phyloP scores from a whole-genome alignment of 208 protist genomes.

The Vickermania ingenoplastis region DNA sequence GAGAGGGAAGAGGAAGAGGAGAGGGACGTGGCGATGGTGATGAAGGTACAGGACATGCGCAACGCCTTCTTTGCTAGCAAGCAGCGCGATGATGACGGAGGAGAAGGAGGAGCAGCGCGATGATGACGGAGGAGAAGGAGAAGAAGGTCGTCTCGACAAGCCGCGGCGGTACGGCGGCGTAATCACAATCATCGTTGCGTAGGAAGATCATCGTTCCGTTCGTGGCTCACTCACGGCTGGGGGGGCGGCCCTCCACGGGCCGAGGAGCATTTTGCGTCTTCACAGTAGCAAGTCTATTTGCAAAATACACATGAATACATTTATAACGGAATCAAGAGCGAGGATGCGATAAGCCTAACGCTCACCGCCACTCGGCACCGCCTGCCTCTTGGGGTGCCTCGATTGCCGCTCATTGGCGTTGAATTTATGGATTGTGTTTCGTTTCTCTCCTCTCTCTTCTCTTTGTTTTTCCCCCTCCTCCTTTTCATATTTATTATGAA shows the following conservation, averaged over 20 bases:
- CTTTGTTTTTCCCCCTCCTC: no score
- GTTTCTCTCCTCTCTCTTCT: not conserved
- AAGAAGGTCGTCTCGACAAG: no score
- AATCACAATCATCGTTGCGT: no score
- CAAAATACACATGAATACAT: no score
- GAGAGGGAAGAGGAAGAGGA: slow-evolving; percentile 2
- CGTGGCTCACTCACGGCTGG: no score
- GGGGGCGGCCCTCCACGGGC: no score
- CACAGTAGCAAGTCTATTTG: no score
- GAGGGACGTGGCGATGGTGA: not conserved
- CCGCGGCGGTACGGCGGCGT: no score
- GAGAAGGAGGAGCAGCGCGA: not conserved
- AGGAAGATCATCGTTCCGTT: no score
- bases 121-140: not conserved
- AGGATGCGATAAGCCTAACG: not conserved
- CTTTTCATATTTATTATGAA: not conserved
- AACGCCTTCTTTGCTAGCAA: not conserved
- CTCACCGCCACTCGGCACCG: not conserved
- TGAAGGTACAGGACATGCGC: not conserved
- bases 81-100: not conserved
- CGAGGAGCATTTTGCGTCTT: no score
- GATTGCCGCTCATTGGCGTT: not conserved
- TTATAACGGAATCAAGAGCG: not conserved
- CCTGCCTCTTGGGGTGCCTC: no score
- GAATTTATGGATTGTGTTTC: not conserved